Percentiles rank a stretch among this genome's conserved stretches.
Conservation (phyloP, 1,284 basidiomycete genomes). For the Fistulinella cinereoalba region DNA sequence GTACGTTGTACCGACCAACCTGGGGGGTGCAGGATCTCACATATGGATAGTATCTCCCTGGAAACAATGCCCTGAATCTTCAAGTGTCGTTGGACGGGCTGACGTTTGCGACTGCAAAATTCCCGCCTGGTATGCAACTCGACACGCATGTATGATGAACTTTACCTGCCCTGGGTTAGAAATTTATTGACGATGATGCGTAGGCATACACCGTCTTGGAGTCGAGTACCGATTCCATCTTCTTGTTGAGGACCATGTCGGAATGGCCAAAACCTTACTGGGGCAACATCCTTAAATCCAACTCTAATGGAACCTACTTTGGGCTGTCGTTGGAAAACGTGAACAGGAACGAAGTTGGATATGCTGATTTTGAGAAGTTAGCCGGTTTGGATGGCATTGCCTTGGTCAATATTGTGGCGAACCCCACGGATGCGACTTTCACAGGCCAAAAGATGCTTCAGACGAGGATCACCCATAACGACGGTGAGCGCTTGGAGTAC, state of each 20-base stretch:
- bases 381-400: constrained; percentile 95
- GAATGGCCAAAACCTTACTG: constrained; percentile 72
- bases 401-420: constrained; percentile 86
- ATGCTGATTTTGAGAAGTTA: constrained; percentile 98
- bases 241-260: constrained; percentile 94
- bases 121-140: constrained; percentile 87
- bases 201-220: constrained; percentile 94
- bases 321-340: constrained; percentile 83
- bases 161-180: background rate
- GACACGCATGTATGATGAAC: constrained; percentile 72
- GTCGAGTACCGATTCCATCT: constrained; percentile 89
- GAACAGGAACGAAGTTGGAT: constrained; percentile 85
- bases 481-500: constrained; percentile 52
- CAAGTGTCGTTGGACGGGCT: constrained; percentile 91
- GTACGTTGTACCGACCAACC: constrained; percentile 41
- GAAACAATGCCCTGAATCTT: constrained; percentile 65
- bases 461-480: constrained; percentile 93
- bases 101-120: constrained; percentile 80
- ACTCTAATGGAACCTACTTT: constrained; percentile 98
- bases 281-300: constrained; percentile 94
- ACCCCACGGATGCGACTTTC: constrained; percentile 74
- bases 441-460: constrained; percentile 78
- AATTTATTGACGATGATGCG: background rate
- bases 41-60: constrained; percentile 53
- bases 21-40: constrained; percentile 2